Conservation (phyloP, 148 eudicot genomes). For the Nepenthes gracilis region DNA sequence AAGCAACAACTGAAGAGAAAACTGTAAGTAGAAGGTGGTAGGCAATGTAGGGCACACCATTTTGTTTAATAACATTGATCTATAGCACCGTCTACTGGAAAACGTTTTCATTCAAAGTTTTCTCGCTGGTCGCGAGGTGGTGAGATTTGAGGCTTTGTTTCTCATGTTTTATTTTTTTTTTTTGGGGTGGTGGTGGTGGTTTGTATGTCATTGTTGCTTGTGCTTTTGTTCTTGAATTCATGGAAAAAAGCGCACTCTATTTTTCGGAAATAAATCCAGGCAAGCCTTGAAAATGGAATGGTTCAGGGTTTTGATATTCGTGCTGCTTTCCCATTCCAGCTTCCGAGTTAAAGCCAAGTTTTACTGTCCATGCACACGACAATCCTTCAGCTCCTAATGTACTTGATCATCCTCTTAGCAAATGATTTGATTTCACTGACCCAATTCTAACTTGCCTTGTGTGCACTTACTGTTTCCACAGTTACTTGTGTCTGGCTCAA, state of each 20-base stretch:
- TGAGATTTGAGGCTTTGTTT: too few relatives aligned
- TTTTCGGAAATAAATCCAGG: conserved; percentile 30
- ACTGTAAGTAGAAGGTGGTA: too few relatives aligned
- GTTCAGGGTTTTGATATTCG: conserved; percentile 77
- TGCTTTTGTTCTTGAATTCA: neutral
- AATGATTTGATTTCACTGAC: conserved; percentile 1
- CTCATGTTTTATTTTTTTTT: too few relatives aligned
- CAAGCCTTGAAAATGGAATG: conserved; percentile 80
- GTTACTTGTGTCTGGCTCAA: conserved; percentile 85
- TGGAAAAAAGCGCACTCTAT: neutral
- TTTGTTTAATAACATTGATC: too few relatives aligned
- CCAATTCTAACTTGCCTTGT: conserved; percentile 6
- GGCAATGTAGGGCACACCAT: too few relatives aligned
- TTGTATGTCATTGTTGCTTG: conserved; percentile 1
- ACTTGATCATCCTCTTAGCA: conserved; percentile 6
- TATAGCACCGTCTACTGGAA: too few relatives aligned
- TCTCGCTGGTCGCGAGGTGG: too few relatives aligned
- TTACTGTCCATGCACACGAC: conserved; percentile 91
- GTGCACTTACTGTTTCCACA: conserved; percentile 11
- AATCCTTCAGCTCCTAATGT: conserved; percentile 65
- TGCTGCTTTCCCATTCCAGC: conserved; percentile 47
- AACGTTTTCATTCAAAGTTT: too few relatives aligned
- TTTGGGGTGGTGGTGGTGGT: neutral
- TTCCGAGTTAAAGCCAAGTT: conserved; percentile 46
- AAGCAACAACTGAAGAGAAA: too few relatives aligned